Evolutionary conservation across 768 basidiomycete genomes (phyloP), one percentile per base, ranked within the genome.

Genomic region (Podaxis mareebaensis): DNA sequence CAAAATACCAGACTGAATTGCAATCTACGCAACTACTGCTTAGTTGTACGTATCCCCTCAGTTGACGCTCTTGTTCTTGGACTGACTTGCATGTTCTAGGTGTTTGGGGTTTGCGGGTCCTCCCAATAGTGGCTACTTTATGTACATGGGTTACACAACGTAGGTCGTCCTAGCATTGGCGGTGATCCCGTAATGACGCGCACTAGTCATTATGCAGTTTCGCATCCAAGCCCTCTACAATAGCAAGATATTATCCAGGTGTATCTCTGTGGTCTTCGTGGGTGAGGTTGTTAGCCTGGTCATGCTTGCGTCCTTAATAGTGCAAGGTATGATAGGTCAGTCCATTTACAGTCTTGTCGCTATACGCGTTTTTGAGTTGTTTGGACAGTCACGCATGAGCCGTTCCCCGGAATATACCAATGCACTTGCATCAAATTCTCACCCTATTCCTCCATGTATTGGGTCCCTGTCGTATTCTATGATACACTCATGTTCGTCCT

Each of bases 401-500:
- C 54, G 1, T 22, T 49, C 3, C 63, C 65, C 13, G 64, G 63
- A 6, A 38, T 68, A 13, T 30, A 53, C 24, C 57, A 66, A 26
- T 69, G 68, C 42, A 49, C 56, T 20, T 22, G 33, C 10, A 33
- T 38, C 26, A 40, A 59, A 33, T 51, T 72, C n/a, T 72, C 73
- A 20, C 53, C 63, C 8, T 70, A 66, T 40, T 65, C 67, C 6
- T 67, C 65, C 38, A 60, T 69, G 5, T 72, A 72, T 51, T 75
- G 74, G 74, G 48, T 75, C 33, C 70, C 73, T 12, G 65, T 76
- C 15, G 59, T 76, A 20, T 56, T 66, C 39, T 73, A 75, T 42
- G 74, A 75, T 49, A 66, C 62, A 24, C 65, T 75, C 58, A 58
- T 74, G 22, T 71, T 73, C 58, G 26, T 57, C 17, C 64, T 75